Percentiles rank a stretch among this genome's conserved stretches.
These are phyloP conservation scores for Aphanomyces astaci DNA, from an alignment of 352 stramenopile genomes.

Conservation along the genomic window DNA sequence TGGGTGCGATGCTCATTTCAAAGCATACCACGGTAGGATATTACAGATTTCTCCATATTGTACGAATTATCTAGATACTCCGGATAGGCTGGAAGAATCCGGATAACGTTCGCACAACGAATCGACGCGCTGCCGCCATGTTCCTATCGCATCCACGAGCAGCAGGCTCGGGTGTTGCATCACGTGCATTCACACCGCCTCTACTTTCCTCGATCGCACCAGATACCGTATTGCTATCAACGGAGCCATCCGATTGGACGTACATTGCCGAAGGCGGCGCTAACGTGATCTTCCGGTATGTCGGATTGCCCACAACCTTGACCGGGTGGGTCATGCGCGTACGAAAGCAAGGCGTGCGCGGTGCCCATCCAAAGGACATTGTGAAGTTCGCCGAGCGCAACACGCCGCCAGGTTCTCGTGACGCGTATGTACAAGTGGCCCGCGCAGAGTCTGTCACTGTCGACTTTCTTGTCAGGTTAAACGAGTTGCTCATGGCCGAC, in stretches of 20 bases:
- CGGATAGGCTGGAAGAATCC: too few relatives aligned
- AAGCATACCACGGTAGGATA: too few relatives aligned
- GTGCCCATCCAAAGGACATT: neutral
- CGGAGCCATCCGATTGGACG: conserved; percentile 65
- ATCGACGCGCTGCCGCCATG: too few relatives aligned
- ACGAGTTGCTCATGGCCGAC: conserved; percentile 50
- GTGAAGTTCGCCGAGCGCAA: conserved; percentile 2
- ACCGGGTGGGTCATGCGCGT: conserved; percentile 72
- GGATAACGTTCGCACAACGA: too few relatives aligned
- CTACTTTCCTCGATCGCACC: too few relatives aligned
- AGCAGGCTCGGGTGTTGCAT: too few relatives aligned
- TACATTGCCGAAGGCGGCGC: conserved; percentile 81
- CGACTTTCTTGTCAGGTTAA: conserved; percentile 52
- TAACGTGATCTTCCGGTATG: conserved; percentile 78
- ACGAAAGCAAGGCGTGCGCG: conserved; percentile 66
- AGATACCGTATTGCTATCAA: neutral
- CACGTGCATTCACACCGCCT: neutral
- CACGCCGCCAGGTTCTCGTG: neutral
- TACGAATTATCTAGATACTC: too few relatives aligned
- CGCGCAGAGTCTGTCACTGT: conserved; percentile 55
- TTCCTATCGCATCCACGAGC: too few relatives aligned
- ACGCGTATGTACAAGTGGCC: conserved; percentile 53
- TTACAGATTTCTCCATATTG: too few relatives aligned
- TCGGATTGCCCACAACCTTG: conserved; percentile 30
- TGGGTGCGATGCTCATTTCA: too few relatives aligned